phyloP scores from a whole-genome alignment of 2,329 filamentous ascomycete genomes.

The Immersiporthe knoxdaviesiana region DNA sequence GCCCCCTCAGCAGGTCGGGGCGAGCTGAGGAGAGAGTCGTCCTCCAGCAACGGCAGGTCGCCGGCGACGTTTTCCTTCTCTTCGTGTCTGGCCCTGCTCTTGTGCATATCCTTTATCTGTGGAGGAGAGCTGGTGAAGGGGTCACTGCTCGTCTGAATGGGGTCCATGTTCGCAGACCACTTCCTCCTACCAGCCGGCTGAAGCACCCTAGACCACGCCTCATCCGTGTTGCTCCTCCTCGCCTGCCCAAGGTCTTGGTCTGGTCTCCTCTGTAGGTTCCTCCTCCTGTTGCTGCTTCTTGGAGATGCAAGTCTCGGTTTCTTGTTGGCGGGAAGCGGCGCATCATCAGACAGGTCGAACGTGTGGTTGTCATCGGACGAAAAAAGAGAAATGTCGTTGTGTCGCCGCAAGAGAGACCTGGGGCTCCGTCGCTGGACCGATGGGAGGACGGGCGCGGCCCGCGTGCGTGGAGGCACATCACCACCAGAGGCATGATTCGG shows the following conservation, averaged over 20 bases:
- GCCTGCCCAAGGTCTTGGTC: neutral
- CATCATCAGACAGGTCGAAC: neutral
- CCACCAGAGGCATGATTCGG: slow-evolving; percentile 17
- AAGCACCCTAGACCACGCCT: slow-evolving; percentile 15
- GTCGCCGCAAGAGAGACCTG: neutral
- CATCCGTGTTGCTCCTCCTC: neutral
- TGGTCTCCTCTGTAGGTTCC: neutral
- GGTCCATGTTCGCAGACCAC: slow-evolving; percentile 24
- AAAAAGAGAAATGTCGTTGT: slow-evolving; percentile 38
- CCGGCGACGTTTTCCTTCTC: slow-evolving; percentile 25
- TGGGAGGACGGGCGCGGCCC: neutral
- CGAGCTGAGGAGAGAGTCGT: slow-evolving; percentile 35
- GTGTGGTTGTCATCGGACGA: slow-evolving; percentile 40
- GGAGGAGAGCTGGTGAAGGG: slow-evolving; percentile 22
- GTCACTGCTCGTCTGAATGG: slow-evolving; percentile 39
- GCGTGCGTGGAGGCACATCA: neutral
- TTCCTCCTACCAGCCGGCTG: slow-evolving; percentile 32
- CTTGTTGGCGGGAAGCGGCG: slow-evolving; percentile 33
- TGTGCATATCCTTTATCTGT: neutral
- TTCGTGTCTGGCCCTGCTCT: neutral
- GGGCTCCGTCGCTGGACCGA: neutral
- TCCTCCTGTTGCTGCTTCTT: neutral
- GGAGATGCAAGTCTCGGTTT: slow-evolving; percentile 37
- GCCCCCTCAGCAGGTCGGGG: slow-evolving; percentile 22
- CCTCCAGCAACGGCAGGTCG: neutral